These are phyloP conservation scores for Pseudopithomyces chartarum DNA, from an alignment of 2,329 filamentous ascomycete genomes.

Conservation along the genomic window DNA sequence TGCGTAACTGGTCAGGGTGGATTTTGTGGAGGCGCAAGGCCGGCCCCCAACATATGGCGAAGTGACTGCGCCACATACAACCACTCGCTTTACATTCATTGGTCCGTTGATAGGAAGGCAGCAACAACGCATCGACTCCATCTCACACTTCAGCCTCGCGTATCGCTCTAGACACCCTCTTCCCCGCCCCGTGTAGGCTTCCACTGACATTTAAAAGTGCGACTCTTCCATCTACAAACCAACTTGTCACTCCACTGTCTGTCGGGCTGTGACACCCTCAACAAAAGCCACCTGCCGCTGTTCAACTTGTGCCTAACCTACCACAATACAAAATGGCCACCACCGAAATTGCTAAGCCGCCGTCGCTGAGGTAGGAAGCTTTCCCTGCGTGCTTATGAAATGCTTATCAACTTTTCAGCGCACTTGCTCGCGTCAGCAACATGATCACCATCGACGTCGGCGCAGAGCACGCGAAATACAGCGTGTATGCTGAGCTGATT, in stretches of 20 bases:
- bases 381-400: not conserved
- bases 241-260: not conserved
- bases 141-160: not conserved
- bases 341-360: not conserved
- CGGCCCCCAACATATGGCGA: not conserved
- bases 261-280: not conserved
- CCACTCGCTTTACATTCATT: not conserved
- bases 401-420: not conserved
- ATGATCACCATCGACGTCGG: not conserved
- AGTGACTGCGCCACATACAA: not conserved
- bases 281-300: not conserved
- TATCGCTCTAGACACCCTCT: not conserved
- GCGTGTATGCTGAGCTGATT: slow-evolving; percentile 6
- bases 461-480: not conserved
- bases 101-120: not conserved
- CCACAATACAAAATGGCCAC: not conserved
- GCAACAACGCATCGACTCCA: not conserved
- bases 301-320: not conserved
- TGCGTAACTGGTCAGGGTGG: not conserved
- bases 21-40: not conserved
- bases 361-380: not conserved
- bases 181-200: not conserved
- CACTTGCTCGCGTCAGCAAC: slow-evolving; percentile 3
- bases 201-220: not conserved
- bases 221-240: too few species aligned